Percentiles rank a stretch among this genome's conserved stretches.
Evolutionary conservation across 345 rosid species (phyloP).

Genomic region (Eucalyptus microcorys): DNA sequence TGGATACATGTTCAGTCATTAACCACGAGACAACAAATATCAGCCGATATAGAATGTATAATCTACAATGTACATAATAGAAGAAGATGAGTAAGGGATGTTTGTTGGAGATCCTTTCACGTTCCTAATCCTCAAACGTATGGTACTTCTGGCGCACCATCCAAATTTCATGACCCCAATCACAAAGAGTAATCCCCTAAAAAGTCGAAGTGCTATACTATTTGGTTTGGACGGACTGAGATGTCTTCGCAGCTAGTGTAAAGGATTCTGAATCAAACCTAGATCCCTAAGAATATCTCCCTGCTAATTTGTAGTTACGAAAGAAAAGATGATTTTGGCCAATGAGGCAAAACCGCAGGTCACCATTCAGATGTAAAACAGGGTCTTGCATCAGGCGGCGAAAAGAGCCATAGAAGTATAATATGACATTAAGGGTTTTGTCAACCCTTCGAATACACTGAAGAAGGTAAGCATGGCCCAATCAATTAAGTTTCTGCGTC

Average conservation of each 20-base stretch:
- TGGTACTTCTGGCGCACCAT: neutral
- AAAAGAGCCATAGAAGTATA: neutral
- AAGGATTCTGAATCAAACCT: neutral
- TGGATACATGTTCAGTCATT: neutral
- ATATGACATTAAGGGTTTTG: neutral
- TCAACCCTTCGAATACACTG: neutral
- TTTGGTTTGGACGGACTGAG: neutral
- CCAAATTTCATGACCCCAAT: neutral
- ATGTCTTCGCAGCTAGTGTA: neutral
- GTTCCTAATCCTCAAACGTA: neutral
- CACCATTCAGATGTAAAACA: neutral
- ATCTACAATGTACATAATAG: neutral
- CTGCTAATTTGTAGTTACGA: neutral
- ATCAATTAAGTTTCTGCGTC: neutral
- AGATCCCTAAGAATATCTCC: neutral
- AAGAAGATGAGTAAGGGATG: neutral
- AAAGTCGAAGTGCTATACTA: neutral
- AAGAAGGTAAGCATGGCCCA: neutral
- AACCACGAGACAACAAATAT: neutral
- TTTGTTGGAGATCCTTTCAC: neutral
- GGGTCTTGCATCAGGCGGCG: neutral
- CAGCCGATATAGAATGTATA: neutral
- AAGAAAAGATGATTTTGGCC: neutral
- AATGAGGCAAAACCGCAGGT: neutral
- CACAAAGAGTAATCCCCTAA: neutral